Conservation (phyloP, 2,329 filamentous ascomycete species). For the Venturia effusa region DNA sequence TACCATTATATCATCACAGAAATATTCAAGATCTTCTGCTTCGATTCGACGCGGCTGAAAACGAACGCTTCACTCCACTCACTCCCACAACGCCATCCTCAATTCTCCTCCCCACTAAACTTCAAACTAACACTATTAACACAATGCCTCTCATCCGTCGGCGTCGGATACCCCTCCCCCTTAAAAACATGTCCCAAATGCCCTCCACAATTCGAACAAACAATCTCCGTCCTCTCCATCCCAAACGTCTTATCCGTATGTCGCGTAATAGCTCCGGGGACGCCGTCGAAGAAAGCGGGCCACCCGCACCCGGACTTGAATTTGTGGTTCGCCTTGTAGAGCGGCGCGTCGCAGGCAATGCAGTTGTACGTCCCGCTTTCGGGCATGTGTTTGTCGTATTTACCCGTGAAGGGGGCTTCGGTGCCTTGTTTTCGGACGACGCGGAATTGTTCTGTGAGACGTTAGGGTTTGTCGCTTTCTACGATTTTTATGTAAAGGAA, state of each 20-base stretch:
- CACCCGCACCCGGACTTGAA: conserved; percentile 95
- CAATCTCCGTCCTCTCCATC: conserved; percentile 84
- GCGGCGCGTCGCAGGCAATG: conserved; percentile 71
- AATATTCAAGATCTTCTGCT: not conserved
- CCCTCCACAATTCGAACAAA: conserved; percentile 88
- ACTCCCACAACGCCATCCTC: conserved; percentile 18
- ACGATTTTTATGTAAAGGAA: conserved; percentile 3
- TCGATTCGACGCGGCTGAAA: not conserved
- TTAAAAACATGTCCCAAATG: conserved; percentile 88
- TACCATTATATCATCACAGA: not conserved
- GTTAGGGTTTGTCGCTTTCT: conserved; percentile 28
- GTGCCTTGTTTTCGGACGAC: conserved; percentile 88
- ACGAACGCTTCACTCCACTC: not conserved
- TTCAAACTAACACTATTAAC: conserved; percentile 89
- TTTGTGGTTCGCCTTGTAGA: conserved; percentile 90
- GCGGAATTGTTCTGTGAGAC: conserved; percentile 32
- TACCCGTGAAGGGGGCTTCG: conserved; percentile 66
- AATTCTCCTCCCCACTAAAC: conserved; percentile 50
- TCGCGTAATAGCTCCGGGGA: conserved; percentile 79
- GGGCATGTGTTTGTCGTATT: conserved; percentile 80
- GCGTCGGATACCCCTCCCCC: conserved; percentile 71
- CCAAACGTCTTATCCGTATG: conserved; percentile 68
- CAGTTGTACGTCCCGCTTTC: conserved; percentile 72
- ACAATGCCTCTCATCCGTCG: conserved; percentile 93
- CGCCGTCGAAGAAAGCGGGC: conserved; percentile 94